Base-by-base conservation (phyloP, 2,329 filamentous ascomycete genomes). In the Sporothrix dimorphospora region DNA sequence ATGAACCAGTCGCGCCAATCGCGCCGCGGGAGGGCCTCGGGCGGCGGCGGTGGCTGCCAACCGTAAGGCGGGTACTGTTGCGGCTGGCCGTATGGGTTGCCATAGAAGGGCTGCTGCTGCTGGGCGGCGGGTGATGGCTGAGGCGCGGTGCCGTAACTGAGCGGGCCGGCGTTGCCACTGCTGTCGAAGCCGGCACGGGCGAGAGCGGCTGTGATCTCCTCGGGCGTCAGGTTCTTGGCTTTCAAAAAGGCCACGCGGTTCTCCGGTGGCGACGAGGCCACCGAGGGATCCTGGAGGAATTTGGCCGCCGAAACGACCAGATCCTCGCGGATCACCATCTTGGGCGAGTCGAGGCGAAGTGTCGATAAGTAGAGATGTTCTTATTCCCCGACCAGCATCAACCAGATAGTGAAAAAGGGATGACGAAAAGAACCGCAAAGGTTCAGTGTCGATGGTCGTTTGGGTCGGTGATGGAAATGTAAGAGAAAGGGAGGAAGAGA, bases 1-100 rank as follows among this genome's bases (percentile, higher is more conserved):
- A 99, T 98, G 82, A 99, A 99, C 92, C 94, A 98, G 80, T 99
- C 96, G 74, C 97, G 89, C 96, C 96, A 99, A 82, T 99, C 96
- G 78, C 96, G 87, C 79, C 90, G 91, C 3, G 94, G 94, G 2
- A 90, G 82, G 71, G 87, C 85, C 1, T 86, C 86, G 3, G 88
- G 84, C 8, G 85, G 81, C 71, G 71, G 69, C 38, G 81, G 83
- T 40, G 84, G 85, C 77, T 89, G 88, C 88, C 88, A 90, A 76
- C 85, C 83, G 72, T 85, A 85, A 1, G 82, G 82, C 24, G 80
- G 83, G 72, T 86, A 83, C 73, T 85, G 85, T 67, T 84, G 85
- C 67, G 84, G 80, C 70, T 82, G 82, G 30, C 69, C 74, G 12
- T 73, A 74, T 71, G 86, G 86, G 70, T 81, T 80, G 57, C 82